Conservation (phyloP, 179 eudicot species). For the Camellia oleifera region DNA sequence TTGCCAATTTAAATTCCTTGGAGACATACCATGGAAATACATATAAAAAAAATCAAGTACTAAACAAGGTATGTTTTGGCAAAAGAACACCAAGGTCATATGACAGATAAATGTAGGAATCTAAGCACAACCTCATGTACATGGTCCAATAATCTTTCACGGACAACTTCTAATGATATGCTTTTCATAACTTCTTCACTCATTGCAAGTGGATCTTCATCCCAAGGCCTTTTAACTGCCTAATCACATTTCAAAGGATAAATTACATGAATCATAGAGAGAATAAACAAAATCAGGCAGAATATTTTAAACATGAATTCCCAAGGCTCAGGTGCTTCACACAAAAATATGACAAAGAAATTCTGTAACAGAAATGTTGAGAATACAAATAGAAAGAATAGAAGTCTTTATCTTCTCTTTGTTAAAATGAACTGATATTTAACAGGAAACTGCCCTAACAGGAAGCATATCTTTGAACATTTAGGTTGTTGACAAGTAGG, state of each 20-base stretch:
- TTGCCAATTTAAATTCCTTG: not conserved
- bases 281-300: not conserved
- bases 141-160: constrained; percentile 82
- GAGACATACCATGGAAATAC: not conserved
- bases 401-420: not conserved
- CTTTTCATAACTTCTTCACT: constrained; percentile 96
- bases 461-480: not conserved
- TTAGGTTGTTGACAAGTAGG: not conserved
- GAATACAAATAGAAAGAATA: not conserved
- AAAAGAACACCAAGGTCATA: not conserved
- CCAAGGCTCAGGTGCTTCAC: not conserved
- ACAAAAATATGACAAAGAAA: not conserved
- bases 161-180: constrained; percentile 87
- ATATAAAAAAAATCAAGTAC: not conserved
- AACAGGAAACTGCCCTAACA: not conserved
- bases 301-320: not conserved
- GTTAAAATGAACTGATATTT: not conserved
- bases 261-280: not conserved
- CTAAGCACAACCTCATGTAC: constrained; percentile 70
- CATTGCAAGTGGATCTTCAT: constrained; percentile 85
- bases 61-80: not conserved
- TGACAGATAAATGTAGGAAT: not conserved
- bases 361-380: not conserved
- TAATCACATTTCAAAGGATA: constrained; percentile 16
- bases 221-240: constrained; percentile 96